Evolutionary conservation across 768 basidiomycete species (phyloP), one percentile per base, ranked within the genome.

Genomic region (Mycena belliarum): DNA sequence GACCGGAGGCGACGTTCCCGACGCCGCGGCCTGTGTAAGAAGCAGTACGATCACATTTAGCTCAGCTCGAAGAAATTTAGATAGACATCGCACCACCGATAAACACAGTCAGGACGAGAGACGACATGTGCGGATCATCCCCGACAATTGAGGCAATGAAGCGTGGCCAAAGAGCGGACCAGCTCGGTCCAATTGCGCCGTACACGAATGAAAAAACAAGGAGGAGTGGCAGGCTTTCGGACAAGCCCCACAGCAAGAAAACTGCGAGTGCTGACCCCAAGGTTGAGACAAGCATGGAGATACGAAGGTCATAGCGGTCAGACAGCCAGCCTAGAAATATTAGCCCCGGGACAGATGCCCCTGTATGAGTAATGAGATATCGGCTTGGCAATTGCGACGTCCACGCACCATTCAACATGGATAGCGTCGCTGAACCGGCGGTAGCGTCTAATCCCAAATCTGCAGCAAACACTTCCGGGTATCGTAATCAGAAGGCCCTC

Each of bases 201-300:
- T 63, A 65, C 20, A 57, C 24, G 52, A 57, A 60, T 2, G 58
- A 50, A 24, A 63, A 60, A n/a, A 60, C 40, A 20, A 53, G 37
- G 18, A 56, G 55, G 16, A 43, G 51, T 3, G 55, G 32, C 7
- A 59, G 41, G 32, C 28, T 57, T 18, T 33, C 12, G 15, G 64
- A 59, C 14, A 65, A 33, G 40, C 64, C 64, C 64, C 64, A 65
- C 14, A 63, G 40, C 8, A 62, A 29, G 32, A 65, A 53, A 9
- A 65, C 64, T 15, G 64, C 24, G 14, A 63, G 46, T 11, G 53
- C 26, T 4, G 64, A 62, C 20, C 60, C 64, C 11, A 62, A 6
- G 15, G 50, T 45, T 4, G 64, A 65, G 12, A 65, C 35, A 7
- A 57, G 23, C 49, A 63, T 65, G 3, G 53, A 47, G 28, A 51